phyloP scores from a whole-genome alignment of 371 early-diverging fungal genomes.

The Mortierella sp. region DNA sequence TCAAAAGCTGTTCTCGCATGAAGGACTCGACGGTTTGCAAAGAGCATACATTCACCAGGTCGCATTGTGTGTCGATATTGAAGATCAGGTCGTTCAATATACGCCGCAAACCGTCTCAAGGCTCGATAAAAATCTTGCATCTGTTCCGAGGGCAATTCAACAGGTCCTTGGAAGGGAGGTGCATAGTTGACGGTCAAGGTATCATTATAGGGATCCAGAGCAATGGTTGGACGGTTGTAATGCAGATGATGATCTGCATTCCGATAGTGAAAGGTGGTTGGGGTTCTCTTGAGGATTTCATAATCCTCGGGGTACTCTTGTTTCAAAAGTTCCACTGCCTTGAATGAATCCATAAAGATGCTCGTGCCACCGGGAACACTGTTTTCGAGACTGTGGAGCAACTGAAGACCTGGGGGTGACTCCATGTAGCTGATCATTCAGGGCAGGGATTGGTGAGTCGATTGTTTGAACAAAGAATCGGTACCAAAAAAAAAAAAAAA shows the following conservation, averaged over 20 bases:
- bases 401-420: slow-evolving; percentile 87
- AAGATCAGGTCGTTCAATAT: slow-evolving; percentile 67
- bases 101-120: slow-evolving; percentile 70
- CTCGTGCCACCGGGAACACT: slow-evolving; percentile 82
- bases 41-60: slow-evolving; percentile 81
- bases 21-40: slow-evolving; percentile 86
- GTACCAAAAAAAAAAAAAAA: background rate
- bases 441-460: no score
- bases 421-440: slow-evolving; percentile 72
- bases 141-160: slow-evolving; percentile 61
- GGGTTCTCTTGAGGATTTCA: slow-evolving; percentile 63
- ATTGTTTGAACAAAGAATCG: no score
- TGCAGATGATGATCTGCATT: slow-evolving; percentile 82
- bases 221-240: slow-evolving; percentile 80
- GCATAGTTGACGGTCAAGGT: slow-evolving; percentile 75
- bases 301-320: slow-evolving; percentile 69
- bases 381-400: slow-evolving; percentile 85
- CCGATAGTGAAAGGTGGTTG: slow-evolving; percentile 86
- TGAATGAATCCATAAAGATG: slow-evolving; percentile 84
- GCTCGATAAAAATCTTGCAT: slow-evolving; percentile 77
- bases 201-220: slow-evolving; percentile 57
- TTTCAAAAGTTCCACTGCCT: slow-evolving; percentile 71
- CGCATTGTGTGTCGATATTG: slow-evolving; percentile 74
- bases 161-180: slow-evolving; percentile 92
- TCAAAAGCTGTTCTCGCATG: slow-evolving; percentile 88